Conservation (phyloP, 1,284 basidiomycete species). For the Ceratobasidium sp. region DNA sequence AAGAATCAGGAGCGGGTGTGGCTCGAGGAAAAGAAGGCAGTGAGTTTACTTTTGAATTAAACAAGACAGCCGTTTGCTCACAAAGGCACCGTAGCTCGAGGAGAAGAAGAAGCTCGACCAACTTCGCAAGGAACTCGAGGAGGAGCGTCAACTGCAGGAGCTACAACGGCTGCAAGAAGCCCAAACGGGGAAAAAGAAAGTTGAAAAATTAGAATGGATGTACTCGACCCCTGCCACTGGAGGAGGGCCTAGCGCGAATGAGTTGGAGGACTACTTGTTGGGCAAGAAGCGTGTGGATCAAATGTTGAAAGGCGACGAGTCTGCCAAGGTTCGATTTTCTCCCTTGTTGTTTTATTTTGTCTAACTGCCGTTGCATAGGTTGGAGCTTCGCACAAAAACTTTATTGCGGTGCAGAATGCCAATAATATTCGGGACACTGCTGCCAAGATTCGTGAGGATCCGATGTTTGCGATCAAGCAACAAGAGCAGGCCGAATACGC, state of each 20-base stretch:
- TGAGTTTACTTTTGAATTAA: conserved; percentile 53
- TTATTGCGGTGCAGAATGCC: conserved; percentile 92
- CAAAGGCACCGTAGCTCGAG: conserved; percentile 67
- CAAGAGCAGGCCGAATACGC: conserved; percentile 95
- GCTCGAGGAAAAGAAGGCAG: conserved; percentile 96
- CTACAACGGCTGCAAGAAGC: conserved; percentile 93
- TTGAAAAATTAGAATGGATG: conserved; percentile 98
- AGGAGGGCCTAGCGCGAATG: conserved; percentile 81
- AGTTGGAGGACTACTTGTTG: conserved; percentile 94
- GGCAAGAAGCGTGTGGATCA: conserved; percentile 99
- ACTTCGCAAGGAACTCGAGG: conserved; percentile 94
- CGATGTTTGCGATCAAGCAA: conserved; percentile 93
- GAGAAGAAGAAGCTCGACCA: conserved; percentile 98
- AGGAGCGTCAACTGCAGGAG: conserved; percentile 95
- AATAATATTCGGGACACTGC: conserved; percentile 90
- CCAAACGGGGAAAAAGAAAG: conserved; percentile 91
- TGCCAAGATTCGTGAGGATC: conserved; percentile 94
- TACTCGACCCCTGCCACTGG: conserved; percentile 93
- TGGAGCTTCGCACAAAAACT: conserved; percentile 84
- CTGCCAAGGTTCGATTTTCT: conserved; percentile 71
- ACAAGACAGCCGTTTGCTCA: neutral
- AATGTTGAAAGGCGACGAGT: conserved; percentile 87
- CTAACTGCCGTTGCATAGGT: conserved; percentile 55
- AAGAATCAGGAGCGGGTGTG: conserved; percentile 99
- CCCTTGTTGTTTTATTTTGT: neutral